Base-by-base conservation (phyloP, 768 basidiomycete genomes). In the Leccinum longicurvipes region DNA sequence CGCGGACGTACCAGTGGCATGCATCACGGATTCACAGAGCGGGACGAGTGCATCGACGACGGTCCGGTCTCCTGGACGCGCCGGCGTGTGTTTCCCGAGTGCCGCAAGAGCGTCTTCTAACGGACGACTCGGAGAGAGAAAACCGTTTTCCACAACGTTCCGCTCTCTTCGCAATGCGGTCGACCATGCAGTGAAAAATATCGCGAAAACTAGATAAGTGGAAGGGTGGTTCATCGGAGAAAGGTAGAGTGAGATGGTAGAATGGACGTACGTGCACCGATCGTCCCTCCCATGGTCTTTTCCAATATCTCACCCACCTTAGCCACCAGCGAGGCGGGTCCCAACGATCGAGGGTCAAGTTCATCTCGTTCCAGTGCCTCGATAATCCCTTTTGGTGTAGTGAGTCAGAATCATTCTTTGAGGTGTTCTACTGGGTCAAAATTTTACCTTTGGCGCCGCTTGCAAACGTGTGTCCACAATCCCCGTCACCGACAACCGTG, bases 401-500 rank as follows among this genome's bases (percentile, higher is more conserved):
- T 34, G 34, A 17, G 7, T 34, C 6, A 17, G 34, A 34, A 34
- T 7, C 12, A 31, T 31, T 12, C 31, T 12, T 31, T 31, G 12
- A 31, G 11, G 29, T 14, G 31, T 31, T 14, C 14, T 3, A 31
- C 0, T 10, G 28, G 14, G 6, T 32, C 34, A 3, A 17, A 34
- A 17, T 0, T 7, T 34, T 3, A 34, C 34, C 34, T 68, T 56
- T 67, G 7, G 76, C 76, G 10, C 84, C 84, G 3, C 77, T 70
- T 9, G 79, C 74, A 56, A 85, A 81, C 7, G 83, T 85, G 36
- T 79, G 70, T 9, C 85, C 83, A 47, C 83, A 84, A 63, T 86
- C 83, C 6, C 84, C 85, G 66, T 86, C 84, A 25, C 85, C 84
- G 8, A 81, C 74, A 25, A 85, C 71, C 9, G 82, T 83, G 64